These are phyloP conservation scores for Sphaceloma murrayae DNA, from an alignment of 2,329 filamentous ascomycete species.

Conservation along the genomic window DNA sequence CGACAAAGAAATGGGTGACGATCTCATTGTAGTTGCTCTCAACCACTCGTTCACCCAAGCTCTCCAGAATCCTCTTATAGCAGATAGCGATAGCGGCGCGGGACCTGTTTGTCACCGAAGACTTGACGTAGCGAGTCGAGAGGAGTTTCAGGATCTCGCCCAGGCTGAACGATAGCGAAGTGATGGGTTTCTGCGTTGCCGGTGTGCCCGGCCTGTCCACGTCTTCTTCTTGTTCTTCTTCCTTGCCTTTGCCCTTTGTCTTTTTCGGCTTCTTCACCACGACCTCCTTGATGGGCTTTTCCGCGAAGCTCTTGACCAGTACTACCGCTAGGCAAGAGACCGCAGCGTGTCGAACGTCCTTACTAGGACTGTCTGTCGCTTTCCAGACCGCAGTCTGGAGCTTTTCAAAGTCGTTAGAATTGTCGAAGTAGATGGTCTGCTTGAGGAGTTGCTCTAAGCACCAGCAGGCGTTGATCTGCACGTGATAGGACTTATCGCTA, in stretches of 20 bases:
- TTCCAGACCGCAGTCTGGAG: conserved; percentile 77
- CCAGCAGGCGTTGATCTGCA: conserved; percentile 67
- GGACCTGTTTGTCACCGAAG: conserved; percentile 67
- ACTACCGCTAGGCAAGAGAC: conserved; percentile 75
- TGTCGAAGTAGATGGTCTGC: conserved; percentile 73
- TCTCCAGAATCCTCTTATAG: conserved; percentile 71
- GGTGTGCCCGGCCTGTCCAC: conserved; percentile 63
- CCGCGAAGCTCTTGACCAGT: conserved; percentile 72
- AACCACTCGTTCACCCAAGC: conserved; percentile 70
- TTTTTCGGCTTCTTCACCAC: conserved; percentile 55
- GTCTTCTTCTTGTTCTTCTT: conserved; percentile 59
- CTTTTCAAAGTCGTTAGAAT: conserved; percentile 81
- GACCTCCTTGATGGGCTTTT: conserved; percentile 42
- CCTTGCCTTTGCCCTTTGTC: conserved; percentile 64
- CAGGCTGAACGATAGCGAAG: conserved; percentile 62
- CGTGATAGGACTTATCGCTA: conserved; percentile 72
- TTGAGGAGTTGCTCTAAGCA: conserved; percentile 66
- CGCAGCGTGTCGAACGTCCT: conserved; percentile 71
- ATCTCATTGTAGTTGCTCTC: conserved; percentile 76
- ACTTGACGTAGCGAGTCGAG: conserved; percentile 68
- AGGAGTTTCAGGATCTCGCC: conserved; percentile 69
- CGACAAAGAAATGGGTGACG: conserved; percentile 67
- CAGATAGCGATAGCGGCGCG: conserved; percentile 78
- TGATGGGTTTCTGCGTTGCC: conserved; percentile 61
- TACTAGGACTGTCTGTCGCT: conserved; percentile 66